A percentile compares a stretch with the other conserved stretches of the same genome.
phyloP scores from a whole-genome alignment of 176 grass and related monocot species.

The Alloteropsis semialata region DNA sequence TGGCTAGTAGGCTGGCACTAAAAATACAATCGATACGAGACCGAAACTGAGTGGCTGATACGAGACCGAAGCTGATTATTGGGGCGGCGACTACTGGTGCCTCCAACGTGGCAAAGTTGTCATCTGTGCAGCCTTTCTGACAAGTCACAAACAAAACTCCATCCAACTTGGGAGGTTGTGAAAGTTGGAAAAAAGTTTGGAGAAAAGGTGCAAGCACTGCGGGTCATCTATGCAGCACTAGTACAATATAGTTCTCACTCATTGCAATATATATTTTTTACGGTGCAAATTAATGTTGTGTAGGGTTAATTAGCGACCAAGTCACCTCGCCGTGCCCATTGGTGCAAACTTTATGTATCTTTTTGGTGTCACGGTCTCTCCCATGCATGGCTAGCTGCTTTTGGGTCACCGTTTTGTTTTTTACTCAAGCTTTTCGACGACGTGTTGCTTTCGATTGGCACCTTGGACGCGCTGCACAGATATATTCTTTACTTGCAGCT shows the following conservation, averaged over 20 bases:
- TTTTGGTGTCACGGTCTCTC: not conserved
- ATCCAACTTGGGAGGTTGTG: slow-evolving; percentile 20
- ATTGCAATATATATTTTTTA: not conserved
- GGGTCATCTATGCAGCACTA: not conserved
- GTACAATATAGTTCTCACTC: not conserved
- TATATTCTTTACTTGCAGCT: slow-evolving; percentile 33
- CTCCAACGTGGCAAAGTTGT: slow-evolving; percentile 41
- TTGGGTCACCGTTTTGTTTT: slow-evolving; percentile 17
- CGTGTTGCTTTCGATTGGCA: slow-evolving; percentile 19
- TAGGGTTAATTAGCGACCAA: slow-evolving; percentile 44
- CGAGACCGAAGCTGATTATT: slow-evolving; percentile 7
- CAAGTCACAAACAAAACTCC: slow-evolving; percentile 18
- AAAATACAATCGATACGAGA: not conserved
- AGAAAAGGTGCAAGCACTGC: slow-evolving; percentile 41
- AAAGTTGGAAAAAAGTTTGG: slow-evolving; percentile 23
- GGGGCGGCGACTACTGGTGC: slow-evolving; percentile 22
- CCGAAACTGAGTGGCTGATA: not conserved
- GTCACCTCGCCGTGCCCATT: not conserved
- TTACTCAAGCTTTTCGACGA: slow-evolving; percentile 24
- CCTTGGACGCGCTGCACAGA: slow-evolving; percentile 7
- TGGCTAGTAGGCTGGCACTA: not conserved
- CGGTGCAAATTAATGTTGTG: not conserved
- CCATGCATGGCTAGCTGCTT: not conserved
- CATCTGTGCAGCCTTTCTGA: slow-evolving; percentile 6
- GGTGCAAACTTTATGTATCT: not conserved